Percentiles rank a stretch among this genome's conserved stretches.
Conservation (phyloP, 352 stramenopile species). For the Pythium aquatile region DNA sequence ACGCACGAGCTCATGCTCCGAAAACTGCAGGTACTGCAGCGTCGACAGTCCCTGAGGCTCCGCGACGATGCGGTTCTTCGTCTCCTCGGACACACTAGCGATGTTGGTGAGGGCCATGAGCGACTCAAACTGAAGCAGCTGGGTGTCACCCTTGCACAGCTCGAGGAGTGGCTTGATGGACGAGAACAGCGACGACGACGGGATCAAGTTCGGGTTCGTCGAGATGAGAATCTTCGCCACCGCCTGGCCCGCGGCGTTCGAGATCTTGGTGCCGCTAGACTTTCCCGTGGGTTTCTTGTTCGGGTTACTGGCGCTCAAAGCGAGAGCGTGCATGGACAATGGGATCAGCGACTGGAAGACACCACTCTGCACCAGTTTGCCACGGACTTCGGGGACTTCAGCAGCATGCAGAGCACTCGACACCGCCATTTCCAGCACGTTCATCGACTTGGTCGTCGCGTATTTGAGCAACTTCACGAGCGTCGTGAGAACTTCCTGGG, state of each 20-base stretch:
- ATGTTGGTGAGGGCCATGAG: conserved; percentile 98
- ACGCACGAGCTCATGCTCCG: conserved; percentile 96
- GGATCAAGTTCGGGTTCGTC: conserved; percentile 93
- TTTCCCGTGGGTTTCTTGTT: conserved; percentile 39
- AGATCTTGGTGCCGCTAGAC: conserved; percentile 72
- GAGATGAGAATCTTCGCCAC: conserved; percentile 97
- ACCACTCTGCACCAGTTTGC: conserved; percentile 76
- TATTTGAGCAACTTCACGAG: conserved; percentile 81
- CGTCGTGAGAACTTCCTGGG: conserved; percentile 62
- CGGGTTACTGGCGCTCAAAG: conserved; percentile 11
- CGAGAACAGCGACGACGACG: conserved; percentile 74
- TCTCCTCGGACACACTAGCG: conserved; percentile 90
- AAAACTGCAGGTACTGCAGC: conserved; percentile 94
- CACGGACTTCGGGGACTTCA: conserved; percentile 60
- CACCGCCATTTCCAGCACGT: conserved; percentile 75
- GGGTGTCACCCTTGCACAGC: conserved; percentile 93
- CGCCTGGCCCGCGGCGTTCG: conserved; percentile 87
- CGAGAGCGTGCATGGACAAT: conserved; percentile 45
- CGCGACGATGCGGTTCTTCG: conserved; percentile 87
- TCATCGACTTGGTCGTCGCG: conserved; percentile 65
- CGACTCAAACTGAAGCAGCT: conserved; percentile 89
- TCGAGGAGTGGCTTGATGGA: conserved; percentile 88
- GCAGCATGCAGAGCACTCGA: conserved; percentile 68
- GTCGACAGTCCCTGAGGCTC: conserved; percentile 73
- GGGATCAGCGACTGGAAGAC: conserved; percentile 76